phyloP scores from a whole-genome alignment of 2,329 filamentous ascomycete genomes.

The Scedosporium dehoogii region DNA sequence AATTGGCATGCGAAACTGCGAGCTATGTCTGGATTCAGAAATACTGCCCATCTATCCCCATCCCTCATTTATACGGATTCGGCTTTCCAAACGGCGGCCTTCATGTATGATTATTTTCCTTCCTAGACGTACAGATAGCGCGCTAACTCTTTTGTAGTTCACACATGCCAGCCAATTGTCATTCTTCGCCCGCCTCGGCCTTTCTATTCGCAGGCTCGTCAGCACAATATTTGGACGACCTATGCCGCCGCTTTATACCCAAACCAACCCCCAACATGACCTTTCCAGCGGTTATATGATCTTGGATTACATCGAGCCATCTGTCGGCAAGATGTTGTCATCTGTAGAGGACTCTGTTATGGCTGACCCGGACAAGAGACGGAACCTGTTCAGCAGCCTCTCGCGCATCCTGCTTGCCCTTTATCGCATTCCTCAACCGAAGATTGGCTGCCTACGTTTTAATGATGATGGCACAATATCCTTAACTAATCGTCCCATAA shows the following conservation, averaged over 20 bases:
- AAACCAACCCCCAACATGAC: conserved; percentile 6
- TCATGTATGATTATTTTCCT: conserved; percentile 10
- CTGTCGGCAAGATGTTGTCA: conserved; percentile 14
- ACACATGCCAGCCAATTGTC: conserved; percentile 9
- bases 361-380: conserved; percentile 9
- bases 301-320: conserved; percentile 13
- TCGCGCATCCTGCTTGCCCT: conserved; percentile 14
- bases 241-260: conserved; percentile 12
- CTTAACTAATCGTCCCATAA: conserved; percentile 17
- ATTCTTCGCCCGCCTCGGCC: conserved; percentile 5
- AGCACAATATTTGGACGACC: conserved; percentile 8
- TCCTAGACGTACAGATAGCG: neutral
- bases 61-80: conserved; percentile 15
- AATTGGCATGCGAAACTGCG: conserved; percentile 21
- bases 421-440: conserved; percentile 11
- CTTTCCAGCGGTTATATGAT: conserved; percentile 13
- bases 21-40: conserved; percentile 22
- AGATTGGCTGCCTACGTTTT: conserved; percentile 15
- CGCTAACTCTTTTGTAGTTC: conserved; percentile 8
- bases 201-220: conserved; percentile 5
- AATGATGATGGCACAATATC: conserved; percentile 18
- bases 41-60: conserved; percentile 17
- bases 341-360: conserved; percentile 9
- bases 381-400: conserved; percentile 12
- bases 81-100: conserved; percentile 9